Base-by-base conservation (phyloP, 345 rosid species). In the Gossypium raimondii region DNA sequence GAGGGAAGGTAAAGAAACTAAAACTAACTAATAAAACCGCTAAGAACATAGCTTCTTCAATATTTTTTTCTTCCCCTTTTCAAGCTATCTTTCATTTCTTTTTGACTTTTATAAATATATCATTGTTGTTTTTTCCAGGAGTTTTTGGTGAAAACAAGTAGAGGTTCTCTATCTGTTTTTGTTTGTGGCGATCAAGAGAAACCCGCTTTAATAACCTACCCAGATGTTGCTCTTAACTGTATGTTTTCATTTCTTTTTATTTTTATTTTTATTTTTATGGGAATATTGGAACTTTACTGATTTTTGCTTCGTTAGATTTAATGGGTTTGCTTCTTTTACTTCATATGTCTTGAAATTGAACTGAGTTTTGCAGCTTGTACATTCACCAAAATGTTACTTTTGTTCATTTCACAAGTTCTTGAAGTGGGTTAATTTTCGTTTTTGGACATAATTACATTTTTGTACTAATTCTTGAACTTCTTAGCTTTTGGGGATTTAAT, bases 221-320 rank as follows among this genome's bases (percentile, higher is more conserved):
- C 98, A 13, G 98, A 93, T 84, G 90, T 93, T 72, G 97, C 92
- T 81, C 89, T 93, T 52, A 93, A 88, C 63, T 89, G 98, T 93
- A 88, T 63, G 84, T 75, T 55, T 43, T 50, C 17, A 10, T 51
- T 62, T 43, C 5, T 64, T 22, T 22, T 22, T 22, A 22, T 22
- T 22, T 22, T 22, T 68, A 12, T 3, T n/a, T 16, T 34, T 9
- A 10, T 20, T 7, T 24, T 14, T 60, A 52, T 67, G 27, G 12
- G 20, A 13, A 74, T 34, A 44, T 75, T 43, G 18, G 47, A 57
- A 2, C 41, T 65, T 58, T 65, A 17, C 2, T 20, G 56, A 24
- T 44, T 27, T 58, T 16, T 24, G 1, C 63, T 43, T 38, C 18
- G 45, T 38, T 70, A 14, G 12, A 8, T 63, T 38, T 24, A 6